Evolutionary conservation across 345 rosid genomes (phyloP), one percentile per base, ranked within the genome.

Genomic region (Orychophragmus violaceus): DNA sequence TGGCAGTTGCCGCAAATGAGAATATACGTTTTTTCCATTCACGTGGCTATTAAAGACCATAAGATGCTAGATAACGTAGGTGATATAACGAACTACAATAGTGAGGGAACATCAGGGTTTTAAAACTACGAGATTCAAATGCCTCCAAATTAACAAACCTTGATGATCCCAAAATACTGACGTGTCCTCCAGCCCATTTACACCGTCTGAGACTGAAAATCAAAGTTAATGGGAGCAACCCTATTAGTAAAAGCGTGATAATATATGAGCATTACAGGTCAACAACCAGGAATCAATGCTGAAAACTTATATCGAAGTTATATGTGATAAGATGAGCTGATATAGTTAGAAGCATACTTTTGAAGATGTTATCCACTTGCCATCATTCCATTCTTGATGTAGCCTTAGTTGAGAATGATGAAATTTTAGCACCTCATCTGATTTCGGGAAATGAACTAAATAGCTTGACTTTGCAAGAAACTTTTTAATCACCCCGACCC

Each of bases 371-470:
- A 82, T 33, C 96, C 97, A 90, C 68, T 77, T 77, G 39, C 94
- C 94, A 76, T 68, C 53, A 46, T 82, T 70, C 97, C 97, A 88
- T 46, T 90, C 91, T 64, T 84, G 86, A 78, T 86, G 94, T 1
- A 42, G 66, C 78, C 98, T 81, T 37, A 93, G 76, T 0, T 86
- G 82, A 74, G 85, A 77, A 68, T 80, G 88, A 58, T 65, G 50
- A 75, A 86, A 86, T 68, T 25, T 72, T 14, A 89, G 27, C 53
- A 77, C 75, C 81, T 87, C 97, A 7, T 48, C 5, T 11, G 82
- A 76, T 29, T 62, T 71, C 64, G 60, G 76, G 62, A 93, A 93
- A 70, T 66, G 66, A 57, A 90, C 87, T 7, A 16, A 25, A 36
- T 86, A 93, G 58, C 55, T 80, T 23, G 83, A 69, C 64, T 78